Evolutionary conservation across 2,329 filamentous ascomycete genomes (phyloP).

Genomic region (Cytospora leucostoma): DNA sequence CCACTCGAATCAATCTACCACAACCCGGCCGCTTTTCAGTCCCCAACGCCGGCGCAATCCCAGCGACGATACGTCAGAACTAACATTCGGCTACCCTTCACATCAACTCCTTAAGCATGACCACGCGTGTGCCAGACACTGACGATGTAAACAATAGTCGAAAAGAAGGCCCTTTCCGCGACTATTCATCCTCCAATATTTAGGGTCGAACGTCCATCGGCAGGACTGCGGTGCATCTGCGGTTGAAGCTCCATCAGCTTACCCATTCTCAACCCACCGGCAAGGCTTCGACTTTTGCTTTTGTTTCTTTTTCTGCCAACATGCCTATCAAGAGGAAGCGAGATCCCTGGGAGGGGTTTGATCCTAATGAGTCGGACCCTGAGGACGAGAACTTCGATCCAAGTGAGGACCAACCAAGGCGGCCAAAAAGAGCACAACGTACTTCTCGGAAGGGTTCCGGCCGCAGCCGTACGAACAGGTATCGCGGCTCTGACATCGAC

Average conservation of each 20-base stretch:
- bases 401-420: slow-evolving; percentile 45
- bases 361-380: slow-evolving; percentile 67
- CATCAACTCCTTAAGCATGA: not conserved
- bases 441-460: slow-evolving; percentile 34
- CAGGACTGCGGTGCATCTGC: not conserved
- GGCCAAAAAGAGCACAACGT: slow-evolving; percentile 41
- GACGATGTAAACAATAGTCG: not conserved
- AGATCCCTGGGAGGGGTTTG: slow-evolving; percentile 57
- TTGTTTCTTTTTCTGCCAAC: not conserved
- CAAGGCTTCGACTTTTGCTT: not conserved
- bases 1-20: not conserved
- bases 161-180: not conserved
- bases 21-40: not conserved
- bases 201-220: not conserved
- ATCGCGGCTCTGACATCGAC: slow-evolving; percentile 63
- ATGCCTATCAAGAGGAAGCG: slow-evolving; percentile 60
- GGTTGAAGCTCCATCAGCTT: not conserved
- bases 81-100: not conserved
- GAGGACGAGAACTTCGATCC: slow-evolving; percentile 68
- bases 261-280: not conserved
- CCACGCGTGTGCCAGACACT: not conserved
- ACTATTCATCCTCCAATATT: not conserved
- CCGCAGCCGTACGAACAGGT: slow-evolving; percentile 40
- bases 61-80: not conserved
- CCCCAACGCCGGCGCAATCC: not conserved